These are phyloP conservation scores for Leishmania amazonensis DNA, from an alignment of 208 protist genomes.

Conservation along the genomic window DNA sequence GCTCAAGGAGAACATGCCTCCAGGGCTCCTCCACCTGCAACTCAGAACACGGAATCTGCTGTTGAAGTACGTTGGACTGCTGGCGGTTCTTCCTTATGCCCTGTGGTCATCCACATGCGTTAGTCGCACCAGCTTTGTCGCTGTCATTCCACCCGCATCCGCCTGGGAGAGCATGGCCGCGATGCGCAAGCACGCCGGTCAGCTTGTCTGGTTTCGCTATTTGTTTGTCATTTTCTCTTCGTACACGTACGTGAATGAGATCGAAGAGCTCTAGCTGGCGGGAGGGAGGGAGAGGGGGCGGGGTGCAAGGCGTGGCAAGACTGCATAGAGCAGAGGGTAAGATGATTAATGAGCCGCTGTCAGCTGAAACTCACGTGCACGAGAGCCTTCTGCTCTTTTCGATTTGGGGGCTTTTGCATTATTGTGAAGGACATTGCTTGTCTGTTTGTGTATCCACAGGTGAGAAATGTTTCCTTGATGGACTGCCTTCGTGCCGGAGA, in stretches of 20 bases:
- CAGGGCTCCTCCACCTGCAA: slow-evolving; percentile 71
- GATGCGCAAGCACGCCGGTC: slow-evolving; percentile 91
- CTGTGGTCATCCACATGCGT: slow-evolving; percentile 18
- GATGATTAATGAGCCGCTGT: background rate
- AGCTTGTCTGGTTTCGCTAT: slow-evolving; percentile 97
- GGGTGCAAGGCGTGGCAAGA: background rate
- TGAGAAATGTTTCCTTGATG: background rate
- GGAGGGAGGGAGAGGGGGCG: background rate
- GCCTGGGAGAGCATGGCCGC: slow-evolving; percentile 59
- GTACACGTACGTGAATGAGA: slow-evolving; percentile 95
- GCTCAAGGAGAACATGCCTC: slow-evolving; percentile 67
- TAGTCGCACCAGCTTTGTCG: slow-evolving; percentile 43
- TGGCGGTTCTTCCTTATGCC: slow-evolving; percentile 38
- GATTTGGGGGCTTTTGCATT: background rate
- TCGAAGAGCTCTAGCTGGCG: slow-evolving; percentile 31
- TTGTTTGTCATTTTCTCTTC: slow-evolving; percentile 95
- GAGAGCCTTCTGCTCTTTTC: background rate
- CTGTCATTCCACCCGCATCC: slow-evolving; percentile 54
- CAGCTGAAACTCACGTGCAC: background rate
- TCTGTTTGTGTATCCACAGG: background rate
- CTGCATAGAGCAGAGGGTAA: background rate
- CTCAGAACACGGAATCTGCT: slow-evolving; percentile 59
- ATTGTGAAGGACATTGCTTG: background rate
- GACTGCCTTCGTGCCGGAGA: background rate
- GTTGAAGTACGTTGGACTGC: slow-evolving; percentile 66